These are phyloP conservation scores for Fusarium agapanthi DNA, from an alignment of 2,329 filamentous ascomycete species.

Conservation along the genomic window DNA sequence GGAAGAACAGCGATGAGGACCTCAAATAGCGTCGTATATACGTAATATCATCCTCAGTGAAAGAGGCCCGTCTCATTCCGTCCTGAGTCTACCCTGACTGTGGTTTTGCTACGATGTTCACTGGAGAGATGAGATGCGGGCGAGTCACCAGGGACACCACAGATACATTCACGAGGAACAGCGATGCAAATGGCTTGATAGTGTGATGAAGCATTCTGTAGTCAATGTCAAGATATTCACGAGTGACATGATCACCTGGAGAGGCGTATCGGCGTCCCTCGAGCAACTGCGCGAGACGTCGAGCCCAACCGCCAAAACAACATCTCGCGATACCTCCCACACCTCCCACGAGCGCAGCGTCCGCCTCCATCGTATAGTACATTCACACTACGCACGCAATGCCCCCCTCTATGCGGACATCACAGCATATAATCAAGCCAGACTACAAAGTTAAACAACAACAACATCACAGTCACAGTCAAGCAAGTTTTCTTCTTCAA, in stretches of 20 bases:
- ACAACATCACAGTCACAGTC: neutral
- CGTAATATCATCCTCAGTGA: neutral
- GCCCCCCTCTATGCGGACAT: neutral
- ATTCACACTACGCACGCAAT: neutral
- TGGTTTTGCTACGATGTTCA: neutral
- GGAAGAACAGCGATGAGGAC: fast-evolving
- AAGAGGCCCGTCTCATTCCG: neutral
- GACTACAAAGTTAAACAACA: neutral
- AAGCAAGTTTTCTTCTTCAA: slow-evolving; percentile 32
- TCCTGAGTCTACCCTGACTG: fast-evolving
- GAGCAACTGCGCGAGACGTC: neutral
- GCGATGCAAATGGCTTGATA: fast-evolving
- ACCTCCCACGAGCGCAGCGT: fast-evolving
- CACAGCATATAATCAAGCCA: neutral
- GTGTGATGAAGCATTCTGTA: fast-evolving
- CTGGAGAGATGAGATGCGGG: neutral
- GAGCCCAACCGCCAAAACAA: neutral
- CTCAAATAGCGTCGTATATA: fast-evolving
- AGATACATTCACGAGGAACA: fast-evolving
- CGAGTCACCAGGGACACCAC: neutral
- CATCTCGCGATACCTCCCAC: fast-evolving
- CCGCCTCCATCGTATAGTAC: neutral
- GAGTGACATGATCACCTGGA: neutral
- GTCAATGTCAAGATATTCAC: neutral
- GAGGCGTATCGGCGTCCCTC: neutral